These are phyloP conservation scores for Tricladium varicosporioides DNA, from an alignment of 2,329 filamentous ascomycete genomes.

Conservation along the genomic window DNA sequence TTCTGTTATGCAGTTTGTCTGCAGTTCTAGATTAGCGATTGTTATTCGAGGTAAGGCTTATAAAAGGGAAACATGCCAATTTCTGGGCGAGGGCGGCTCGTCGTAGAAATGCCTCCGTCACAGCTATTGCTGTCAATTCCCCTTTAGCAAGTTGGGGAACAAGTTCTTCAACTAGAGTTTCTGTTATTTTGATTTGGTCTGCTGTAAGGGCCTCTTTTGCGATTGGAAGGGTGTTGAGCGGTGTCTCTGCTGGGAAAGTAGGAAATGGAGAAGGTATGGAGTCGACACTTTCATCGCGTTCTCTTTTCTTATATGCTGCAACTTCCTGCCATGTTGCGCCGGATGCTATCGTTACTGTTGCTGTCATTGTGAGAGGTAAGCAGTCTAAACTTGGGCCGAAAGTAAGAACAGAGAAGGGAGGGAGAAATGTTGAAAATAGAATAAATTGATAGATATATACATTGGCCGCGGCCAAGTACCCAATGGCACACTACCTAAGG, in stretches of 20 bases:
- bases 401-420: no score
- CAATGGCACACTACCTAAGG: no score
- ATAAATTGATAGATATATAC: neutral
- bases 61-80: conserved; percentile 34
- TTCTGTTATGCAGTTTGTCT: conserved; percentile 47
- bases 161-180: conserved; percentile 44
- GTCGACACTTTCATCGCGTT: conserved; percentile 45
- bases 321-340: conserved; percentile 45
- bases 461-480: neutral
- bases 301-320: conserved; percentile 43
- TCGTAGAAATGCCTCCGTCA: conserved; percentile 53
- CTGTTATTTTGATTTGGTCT: conserved; percentile 50
- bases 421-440: no score
- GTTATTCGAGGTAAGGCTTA: no score
- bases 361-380: conserved; percentile 21
- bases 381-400: no score
- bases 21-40: neutral
- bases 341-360: conserved; percentile 27
- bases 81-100: conserved; percentile 53
- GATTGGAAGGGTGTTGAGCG: conserved; percentile 44
- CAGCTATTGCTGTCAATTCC: conserved; percentile 41
- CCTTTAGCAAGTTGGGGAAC: conserved; percentile 44
- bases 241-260: conserved; percentile 35
- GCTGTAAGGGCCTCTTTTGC: conserved; percentile 44
- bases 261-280: conserved; percentile 40